Base-by-base conservation (phyloP, 208 protist genomes). In the Trypanosoma rangeli region DNA sequence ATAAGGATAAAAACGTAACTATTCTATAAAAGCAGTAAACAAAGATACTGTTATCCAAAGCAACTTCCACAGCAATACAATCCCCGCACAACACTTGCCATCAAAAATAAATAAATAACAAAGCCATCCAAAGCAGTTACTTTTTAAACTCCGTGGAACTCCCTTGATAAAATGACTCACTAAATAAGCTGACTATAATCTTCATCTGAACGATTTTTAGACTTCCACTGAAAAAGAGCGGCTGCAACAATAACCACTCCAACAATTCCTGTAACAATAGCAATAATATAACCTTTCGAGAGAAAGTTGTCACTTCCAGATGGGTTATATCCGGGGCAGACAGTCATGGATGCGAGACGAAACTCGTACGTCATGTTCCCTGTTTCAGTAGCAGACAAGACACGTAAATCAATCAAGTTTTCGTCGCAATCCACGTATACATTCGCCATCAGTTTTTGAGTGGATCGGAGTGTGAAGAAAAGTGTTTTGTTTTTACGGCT, bases 111-210 rank as follows among this genome's bases (percentile, higher is more conserved):
- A 55, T 15, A 37, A 37, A 55, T 46, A 3, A 46, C 1, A n/a
- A 31, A 58, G 15, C 28, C 16, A 50, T 50, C 35, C 2, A 65
- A 39, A 55, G 37, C 5, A 39, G 18, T 26, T 18, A 65, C 1
- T 53, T 53, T 42, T 0, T 39, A 3, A 39, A 26, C 22, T 42
- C 18, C 33, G 53, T 18, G 55, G 13, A 54, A 39, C 15, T 65
- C 13, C 52, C 22, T 42, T 26, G 1, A 24, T 8, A 33, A 33
- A 54, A 37, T 42, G 28, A 58, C 29, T 39, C 31, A 33, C 56
- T 63, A 71, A 54, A 70, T 61, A 39, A 71, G 66, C 31, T 71
- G 66, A 8, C 26, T 63, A 63, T 56, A 71, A 63, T 71, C 56
- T 15, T 71, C 66, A 26, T 5, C 56, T 42, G 46, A 62, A 33